Evolutionary conservation across 1,139 yeast species (phyloP).

Genomic region (Hyphopichia burtonii): DNA sequence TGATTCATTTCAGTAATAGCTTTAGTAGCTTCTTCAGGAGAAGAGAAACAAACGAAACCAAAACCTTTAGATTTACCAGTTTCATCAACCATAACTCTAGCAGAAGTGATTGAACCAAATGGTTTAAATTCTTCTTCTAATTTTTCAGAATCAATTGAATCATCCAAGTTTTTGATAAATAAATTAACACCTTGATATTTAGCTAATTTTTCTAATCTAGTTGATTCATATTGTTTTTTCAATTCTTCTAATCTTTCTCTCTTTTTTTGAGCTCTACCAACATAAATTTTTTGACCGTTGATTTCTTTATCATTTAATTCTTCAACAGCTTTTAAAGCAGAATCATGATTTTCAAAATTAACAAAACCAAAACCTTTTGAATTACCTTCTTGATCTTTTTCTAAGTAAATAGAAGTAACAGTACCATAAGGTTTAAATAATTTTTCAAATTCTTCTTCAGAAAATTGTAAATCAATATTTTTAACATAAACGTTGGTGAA

Average conservation of each 20-base stretch:
- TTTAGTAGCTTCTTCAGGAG: conserved; percentile 98
- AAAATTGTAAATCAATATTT: conserved; percentile 73
- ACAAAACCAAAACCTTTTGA: conserved; percentile 96
- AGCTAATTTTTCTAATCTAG: conserved; percentile 87
- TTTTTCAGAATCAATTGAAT: conserved; percentile 84
- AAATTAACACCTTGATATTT: conserved; percentile 98
- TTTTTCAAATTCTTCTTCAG: conserved; percentile 72
- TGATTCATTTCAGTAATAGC: conserved; percentile 99
- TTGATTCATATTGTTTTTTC: conserved; percentile 91
- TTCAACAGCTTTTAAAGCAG: conserved; percentile 90
- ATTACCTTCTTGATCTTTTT: conserved; percentile 83
- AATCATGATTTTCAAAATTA: conserved; percentile 83
- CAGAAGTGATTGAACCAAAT: conserved; percentile 93
- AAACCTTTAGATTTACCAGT: conserved; percentile 95
- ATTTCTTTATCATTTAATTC: conserved; percentile 86
- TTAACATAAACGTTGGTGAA: conserved; percentile 95
- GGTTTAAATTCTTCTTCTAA: conserved; percentile 91
- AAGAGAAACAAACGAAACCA: conserved; percentile 96
- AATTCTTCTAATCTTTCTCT: conserved; percentile 96
- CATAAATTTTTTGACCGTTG: conserved; percentile 83
- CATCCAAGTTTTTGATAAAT: conserved; percentile 95
- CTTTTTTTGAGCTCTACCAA: conserved; percentile 99
- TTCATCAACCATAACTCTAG: conserved; percentile 95
- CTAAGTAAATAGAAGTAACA: conserved; percentile 82
- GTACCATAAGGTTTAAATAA: conserved; percentile 75